phyloP scores from a whole-genome alignment of 2,329 filamentous ascomycete species.

The Aspergillus sp. region DNA sequence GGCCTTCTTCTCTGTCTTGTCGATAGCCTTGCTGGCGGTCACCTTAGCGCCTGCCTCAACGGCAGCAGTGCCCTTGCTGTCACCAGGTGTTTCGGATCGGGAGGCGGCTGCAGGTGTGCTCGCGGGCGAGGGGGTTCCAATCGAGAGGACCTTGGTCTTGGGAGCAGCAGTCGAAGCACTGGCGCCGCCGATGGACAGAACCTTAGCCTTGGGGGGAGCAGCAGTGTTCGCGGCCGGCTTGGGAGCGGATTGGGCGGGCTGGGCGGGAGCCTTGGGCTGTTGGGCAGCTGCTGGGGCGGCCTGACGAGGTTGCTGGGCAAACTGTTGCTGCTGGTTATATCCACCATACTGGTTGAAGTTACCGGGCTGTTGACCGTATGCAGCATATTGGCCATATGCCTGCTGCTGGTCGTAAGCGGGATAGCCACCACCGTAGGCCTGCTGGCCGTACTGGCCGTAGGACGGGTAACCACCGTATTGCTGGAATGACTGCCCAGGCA shows the following conservation, averaged over 20 bases:
- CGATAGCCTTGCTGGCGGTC: slow-evolving; percentile 82
- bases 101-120: slow-evolving; percentile 38
- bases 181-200: slow-evolving; percentile 57
- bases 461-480: slow-evolving; percentile 53
- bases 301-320: slow-evolving; percentile 34
- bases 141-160: slow-evolving; percentile 72
- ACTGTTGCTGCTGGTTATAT: slow-evolving; percentile 30
- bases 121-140: slow-evolving; percentile 48
- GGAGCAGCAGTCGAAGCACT: slow-evolving; percentile 40
- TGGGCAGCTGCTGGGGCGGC: slow-evolving; percentile 40
- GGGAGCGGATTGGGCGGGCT: slow-evolving; percentile 40
- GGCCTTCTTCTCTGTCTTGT: slow-evolving; percentile 75
- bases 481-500: slow-evolving; percentile 66
- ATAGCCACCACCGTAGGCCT: slow-evolving; percentile 41
- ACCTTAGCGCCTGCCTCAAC: slow-evolving; percentile 72
- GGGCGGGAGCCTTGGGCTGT: slow-evolving; percentile 38
- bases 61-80: slow-evolving; percentile 43
- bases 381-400: slow-evolving; percentile 45
- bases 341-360: slow-evolving; percentile 39
- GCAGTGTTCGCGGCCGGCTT: slow-evolving; percentile 43
- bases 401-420: slow-evolving; percentile 50
- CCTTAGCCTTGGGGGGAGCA: slow-evolving; percentile 53
- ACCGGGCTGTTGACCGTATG: slow-evolving; percentile 40
- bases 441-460: slow-evolving; percentile 41
- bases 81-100: slow-evolving; percentile 47